Evolutionary conservation across 2,329 filamentous ascomycete genomes (phyloP).

Genomic region (Trichoderma sp.): DNA sequence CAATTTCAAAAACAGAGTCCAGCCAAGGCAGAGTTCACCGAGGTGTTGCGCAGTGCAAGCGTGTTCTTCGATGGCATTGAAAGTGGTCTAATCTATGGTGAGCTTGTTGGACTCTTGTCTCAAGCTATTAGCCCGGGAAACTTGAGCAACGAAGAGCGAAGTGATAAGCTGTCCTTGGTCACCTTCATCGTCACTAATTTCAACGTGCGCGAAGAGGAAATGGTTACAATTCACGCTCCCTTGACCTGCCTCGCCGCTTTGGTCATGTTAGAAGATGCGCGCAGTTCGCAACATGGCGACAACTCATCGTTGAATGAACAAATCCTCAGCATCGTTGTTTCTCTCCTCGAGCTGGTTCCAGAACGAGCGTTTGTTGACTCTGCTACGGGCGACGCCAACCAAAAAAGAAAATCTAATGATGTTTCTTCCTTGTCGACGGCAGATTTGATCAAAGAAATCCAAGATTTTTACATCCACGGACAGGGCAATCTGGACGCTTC

Average conservation of each 20-base stretch:
- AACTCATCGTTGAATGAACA: conserved; percentile 34
- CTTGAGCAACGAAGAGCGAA: conserved; percentile 48
- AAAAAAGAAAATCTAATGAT: conserved; percentile 23
- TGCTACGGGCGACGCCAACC: conserved; percentile 14
- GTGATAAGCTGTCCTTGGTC: conserved; percentile 69
- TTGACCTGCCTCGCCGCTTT: conserved; percentile 60
- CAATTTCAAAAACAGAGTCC: conserved; percentile 67
- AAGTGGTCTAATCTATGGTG: conserved; percentile 87
- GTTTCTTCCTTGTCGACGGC: conserved; percentile 31
- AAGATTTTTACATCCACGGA: conserved; percentile 67
- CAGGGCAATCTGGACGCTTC: conserved; percentile 68
- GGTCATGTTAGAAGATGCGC: conserved; percentile 62
- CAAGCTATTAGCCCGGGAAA: conserved; percentile 56
- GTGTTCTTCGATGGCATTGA: conserved; percentile 98
- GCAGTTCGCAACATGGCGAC: conserved; percentile 38
- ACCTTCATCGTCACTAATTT: conserved; percentile 84
- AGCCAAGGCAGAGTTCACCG: conserved; percentile 71
- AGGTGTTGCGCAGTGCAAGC: conserved; percentile 89
- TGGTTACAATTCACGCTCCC: conserved; percentile 84
- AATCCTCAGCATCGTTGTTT: conserved; percentile 52
- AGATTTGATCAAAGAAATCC: conserved; percentile 63
- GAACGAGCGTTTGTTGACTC: conserved; percentile 58
- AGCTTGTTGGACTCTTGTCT: conserved; percentile 69
- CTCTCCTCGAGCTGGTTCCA: conserved; percentile 64
- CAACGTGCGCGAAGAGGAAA: conserved; percentile 94